Conservation (phyloP, 1,139 yeast species). For the Candida sanyaensis region DNA sequence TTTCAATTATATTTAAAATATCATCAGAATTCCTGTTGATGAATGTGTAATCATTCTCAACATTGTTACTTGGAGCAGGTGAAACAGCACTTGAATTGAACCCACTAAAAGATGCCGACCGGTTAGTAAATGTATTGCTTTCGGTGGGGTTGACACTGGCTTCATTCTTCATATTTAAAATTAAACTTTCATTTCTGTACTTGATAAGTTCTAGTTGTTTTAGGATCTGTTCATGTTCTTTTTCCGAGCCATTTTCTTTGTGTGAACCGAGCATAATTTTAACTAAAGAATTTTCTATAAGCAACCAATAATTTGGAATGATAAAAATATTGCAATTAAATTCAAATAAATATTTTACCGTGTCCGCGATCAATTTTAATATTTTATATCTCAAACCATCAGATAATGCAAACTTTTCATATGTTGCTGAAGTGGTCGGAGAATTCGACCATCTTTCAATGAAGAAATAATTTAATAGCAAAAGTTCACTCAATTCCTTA, state of each 20-base stretch:
- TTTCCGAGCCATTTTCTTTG: constrained; percentile 28
- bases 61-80: background rate
- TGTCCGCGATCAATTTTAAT: constrained; percentile 28
- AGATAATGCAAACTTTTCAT: constrained; percentile 9
- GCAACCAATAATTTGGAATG: constrained; percentile 74
- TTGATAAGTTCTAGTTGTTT: constrained; percentile 62
- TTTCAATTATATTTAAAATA: constrained; percentile 31
- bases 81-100: background rate
- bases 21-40: constrained; percentile 37
- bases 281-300: constrained; percentile 47
- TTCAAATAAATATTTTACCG: constrained; percentile 53
- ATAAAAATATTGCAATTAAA: constrained; percentile 70
- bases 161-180: constrained; percentile 43
- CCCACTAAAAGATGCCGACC: background rate
- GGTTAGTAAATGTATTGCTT: background rate
- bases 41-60: constrained; percentile 15
- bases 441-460: constrained; percentile 21
- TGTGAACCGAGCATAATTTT: constrained; percentile 43
- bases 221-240: constrained; percentile 36
- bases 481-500: constrained; percentile 59
- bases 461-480: constrained; percentile 44
- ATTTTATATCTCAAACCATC: constrained; percentile 23
- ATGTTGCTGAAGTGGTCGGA: background rate
- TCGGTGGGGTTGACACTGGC: background rate
- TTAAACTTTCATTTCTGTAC: constrained; percentile 71